These are phyloP conservation scores for Oryza punctata DNA, from an alignment of 176 grass and related monocot species.

Conservation along the genomic window DNA sequence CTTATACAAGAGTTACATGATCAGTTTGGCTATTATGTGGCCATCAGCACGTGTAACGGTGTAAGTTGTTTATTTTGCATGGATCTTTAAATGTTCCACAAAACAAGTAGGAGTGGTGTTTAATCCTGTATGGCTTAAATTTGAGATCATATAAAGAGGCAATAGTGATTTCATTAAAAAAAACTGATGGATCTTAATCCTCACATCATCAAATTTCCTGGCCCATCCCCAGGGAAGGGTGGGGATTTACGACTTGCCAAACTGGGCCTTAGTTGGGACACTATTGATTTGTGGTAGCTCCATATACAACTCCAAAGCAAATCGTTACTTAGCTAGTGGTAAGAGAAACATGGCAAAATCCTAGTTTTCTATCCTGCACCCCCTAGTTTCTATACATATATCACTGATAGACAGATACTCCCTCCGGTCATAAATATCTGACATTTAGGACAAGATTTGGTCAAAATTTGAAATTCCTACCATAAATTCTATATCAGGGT, in stretches of 20 bases:
- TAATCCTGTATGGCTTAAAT: neutral
- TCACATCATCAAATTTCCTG: neutral
- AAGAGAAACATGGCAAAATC: neutral
- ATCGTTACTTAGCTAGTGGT: neutral
- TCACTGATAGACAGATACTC: no score
- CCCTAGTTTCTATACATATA: no score
- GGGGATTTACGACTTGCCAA: no score
- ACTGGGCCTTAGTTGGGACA: neutral
- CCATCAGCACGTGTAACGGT: neutral
- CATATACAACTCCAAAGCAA: no score
- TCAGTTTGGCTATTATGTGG: slow-evolving; percentile 8
- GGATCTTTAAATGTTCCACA: neutral
- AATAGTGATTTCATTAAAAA: neutral
- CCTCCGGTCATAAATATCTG: no score
- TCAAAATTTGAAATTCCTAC: no score
- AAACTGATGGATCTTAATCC: neutral
- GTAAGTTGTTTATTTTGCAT: neutral
- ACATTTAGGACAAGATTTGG: no score
- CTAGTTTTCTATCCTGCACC: no score
- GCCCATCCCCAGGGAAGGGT: no score
- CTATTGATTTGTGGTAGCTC: neutral
- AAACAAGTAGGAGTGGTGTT: neutral
- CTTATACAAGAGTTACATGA: neutral
- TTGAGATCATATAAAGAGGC: slow-evolving; percentile 6
- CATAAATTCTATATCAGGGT: no score